Evolutionary conservation across 306 rosid species (phyloP).

Genomic region (Cyclanthera cordifolia): DNA sequence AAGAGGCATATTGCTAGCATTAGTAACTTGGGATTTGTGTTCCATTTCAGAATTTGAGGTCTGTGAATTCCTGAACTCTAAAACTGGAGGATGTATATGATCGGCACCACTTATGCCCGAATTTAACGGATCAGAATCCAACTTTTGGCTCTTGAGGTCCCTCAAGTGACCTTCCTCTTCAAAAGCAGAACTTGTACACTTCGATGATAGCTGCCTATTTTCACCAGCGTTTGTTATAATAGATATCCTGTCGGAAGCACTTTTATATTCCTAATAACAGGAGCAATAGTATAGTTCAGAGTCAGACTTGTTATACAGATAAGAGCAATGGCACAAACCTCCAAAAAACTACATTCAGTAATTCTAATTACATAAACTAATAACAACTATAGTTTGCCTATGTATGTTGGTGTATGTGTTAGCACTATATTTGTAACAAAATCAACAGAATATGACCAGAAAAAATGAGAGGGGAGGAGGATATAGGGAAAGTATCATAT

Average conservation of each 20-base stretch:
- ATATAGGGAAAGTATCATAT: background rate
- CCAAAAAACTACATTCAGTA: background rate
- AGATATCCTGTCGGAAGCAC: slow-evolving; percentile 30
- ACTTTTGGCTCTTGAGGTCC: slow-evolving; percentile 45
- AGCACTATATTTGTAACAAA: background rate
- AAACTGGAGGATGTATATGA: slow-evolving; percentile 16
- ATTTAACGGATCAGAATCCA: slow-evolving; percentile 15
- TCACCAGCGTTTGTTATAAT: slow-evolving; percentile 21
- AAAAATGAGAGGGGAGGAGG: background rate
- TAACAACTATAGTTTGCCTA: background rate
- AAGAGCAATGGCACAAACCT: background rate
- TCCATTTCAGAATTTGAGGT: slow-evolving; percentile 18
- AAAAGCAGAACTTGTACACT: slow-evolving; percentile 40
- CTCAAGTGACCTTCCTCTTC: slow-evolving; percentile 35
- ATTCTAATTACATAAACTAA: background rate
- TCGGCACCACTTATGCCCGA: slow-evolving; percentile 1
- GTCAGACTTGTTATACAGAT: background rate
- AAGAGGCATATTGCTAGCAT: slow-evolving; percentile 10
- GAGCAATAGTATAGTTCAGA: background rate
- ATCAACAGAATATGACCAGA: background rate
- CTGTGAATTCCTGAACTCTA: slow-evolving; percentile 14
- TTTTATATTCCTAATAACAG: slow-evolving; percentile 22
- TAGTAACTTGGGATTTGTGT: slow-evolving; percentile 16
- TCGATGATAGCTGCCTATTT: slow-evolving; percentile 17
- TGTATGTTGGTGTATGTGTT: background rate